Base-by-base conservation (phyloP, 2,329 filamentous ascomycete species). In the Septoria petroselini region DNA sequence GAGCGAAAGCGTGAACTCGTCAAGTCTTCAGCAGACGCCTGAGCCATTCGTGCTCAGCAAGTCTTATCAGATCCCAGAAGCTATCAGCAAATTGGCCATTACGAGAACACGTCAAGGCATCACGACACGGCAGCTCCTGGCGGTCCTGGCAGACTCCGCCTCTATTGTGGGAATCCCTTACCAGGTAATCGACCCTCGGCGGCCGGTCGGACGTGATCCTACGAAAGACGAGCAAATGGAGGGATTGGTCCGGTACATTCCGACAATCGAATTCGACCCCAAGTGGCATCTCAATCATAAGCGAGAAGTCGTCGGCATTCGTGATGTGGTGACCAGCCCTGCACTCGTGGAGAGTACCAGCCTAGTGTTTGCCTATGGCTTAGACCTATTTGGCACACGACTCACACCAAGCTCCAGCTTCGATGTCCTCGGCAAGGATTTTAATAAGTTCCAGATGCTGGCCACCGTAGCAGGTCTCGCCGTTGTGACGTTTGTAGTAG, bases 41-140 rank as follows among this genome's bases (percentile, higher is more conserved):
- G 75, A 86, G 18, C 91, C 93, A 0, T 81, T 87, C 51, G 86
- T 90, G 3, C 74, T 90, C 21, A 84, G 86, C 1, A 88, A 95
- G 68, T 80, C 88, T 1, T 97, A 84, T 67, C 76, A 95, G 55
- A 80, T 96, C 54, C 82, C 86, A 0, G 83, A 88, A 52, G 80
- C 86, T n/a, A 83, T 97, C 53, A 82, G 82, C 12, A 80, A 84
- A 43, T 82, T 98, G 65, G 78, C 87, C 0, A 88, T 95, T 12
- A 93, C 91, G 0, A 84, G 91, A 65, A 98, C 93, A 0, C 80
- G 86, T 21, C 93, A 98, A 73, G 93, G 93, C 23, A 95, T 98
- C 64, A 87, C 88, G 1, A 85, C 83, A 34, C 84, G 89, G 12
- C 84, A 91, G 59, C 75, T 98, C 2, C 77, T 98, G 9, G 89